Conservation (phyloP, 1,284 basidiomycete genomes). For the Schizopora paradoxa region DNA sequence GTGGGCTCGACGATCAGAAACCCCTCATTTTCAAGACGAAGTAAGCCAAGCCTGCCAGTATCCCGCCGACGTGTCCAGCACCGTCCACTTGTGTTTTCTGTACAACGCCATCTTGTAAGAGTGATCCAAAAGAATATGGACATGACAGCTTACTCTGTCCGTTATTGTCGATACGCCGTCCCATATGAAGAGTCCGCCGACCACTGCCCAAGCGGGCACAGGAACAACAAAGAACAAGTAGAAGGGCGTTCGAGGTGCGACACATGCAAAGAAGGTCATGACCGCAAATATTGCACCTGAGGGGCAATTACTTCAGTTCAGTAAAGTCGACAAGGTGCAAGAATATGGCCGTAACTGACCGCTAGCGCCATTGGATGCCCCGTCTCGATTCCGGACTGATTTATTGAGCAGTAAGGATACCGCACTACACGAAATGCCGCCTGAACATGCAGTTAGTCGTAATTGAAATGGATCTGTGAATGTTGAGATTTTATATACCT, state of each 20-base stretch:
- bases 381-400: constrained; percentile 36
- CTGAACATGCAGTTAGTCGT: constrained; percentile 29
- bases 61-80: constrained; percentile 76
- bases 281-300: constrained; percentile 72
- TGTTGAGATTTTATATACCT: constrained; percentile 48
- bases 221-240: constrained; percentile 81
- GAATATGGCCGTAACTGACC: constrained; percentile 45
- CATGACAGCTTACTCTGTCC: constrained; percentile 38
- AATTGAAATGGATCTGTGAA: constrained; percentile 4
- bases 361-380: constrained; percentile 69
- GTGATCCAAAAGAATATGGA: constrained; percentile 10
- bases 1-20: constrained; percentile 10
- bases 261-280: constrained; percentile 66
- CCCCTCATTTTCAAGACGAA: constrained; percentile 28
- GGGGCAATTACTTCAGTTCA: not conserved
- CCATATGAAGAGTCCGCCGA: constrained; percentile 70
- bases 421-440: constrained; percentile 59
- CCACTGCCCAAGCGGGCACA: constrained; percentile 76
- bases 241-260: constrained; percentile 65
- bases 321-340: constrained; percentile 10
- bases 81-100: constrained; percentile 54
- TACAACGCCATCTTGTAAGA: constrained; percentile 24
- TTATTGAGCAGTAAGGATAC: constrained; percentile 56
- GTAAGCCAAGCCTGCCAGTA: constrained; percentile 64
- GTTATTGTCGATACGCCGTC: constrained; percentile 49